Evolutionary conservation across 176 grass and related monocot species (phyloP).

Genomic region (Carex parvula): DNA sequence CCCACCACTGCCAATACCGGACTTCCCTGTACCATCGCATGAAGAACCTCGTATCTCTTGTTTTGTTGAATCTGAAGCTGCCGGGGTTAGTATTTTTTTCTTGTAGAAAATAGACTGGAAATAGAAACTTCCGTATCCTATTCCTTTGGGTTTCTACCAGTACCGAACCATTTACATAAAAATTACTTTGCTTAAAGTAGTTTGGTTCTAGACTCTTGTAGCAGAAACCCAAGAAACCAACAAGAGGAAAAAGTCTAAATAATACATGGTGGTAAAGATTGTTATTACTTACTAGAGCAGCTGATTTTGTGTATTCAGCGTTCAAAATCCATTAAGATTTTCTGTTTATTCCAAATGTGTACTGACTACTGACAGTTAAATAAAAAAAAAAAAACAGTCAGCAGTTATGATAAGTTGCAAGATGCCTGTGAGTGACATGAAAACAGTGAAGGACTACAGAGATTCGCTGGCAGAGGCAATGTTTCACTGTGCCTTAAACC

Average conservation of each 20-base stretch:
- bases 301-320: constrained; percentile 19
- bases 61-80: constrained; percentile 98
- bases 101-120: background rate
- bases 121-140: constrained; percentile 17
- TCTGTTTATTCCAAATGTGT: constrained; percentile 24
- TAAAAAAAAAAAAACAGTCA: constrained; percentile 52
- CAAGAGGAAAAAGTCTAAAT: background rate
- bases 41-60: constrained; percentile 94
- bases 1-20: constrained; percentile 58
- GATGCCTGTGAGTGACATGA: constrained; percentile 73
- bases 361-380: background rate
- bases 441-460: constrained; percentile 82
- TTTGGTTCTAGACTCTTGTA: background rate
- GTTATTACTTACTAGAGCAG: background rate
- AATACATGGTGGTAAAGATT: background rate
- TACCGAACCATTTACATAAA: constrained; percentile 1
- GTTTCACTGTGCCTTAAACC: constrained; percentile 97
- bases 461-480: constrained; percentile 89
- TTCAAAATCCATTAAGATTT: background rate
- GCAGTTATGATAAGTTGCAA: constrained; percentile 98
- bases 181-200: constrained; percentile 15
- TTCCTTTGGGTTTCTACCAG: background rate
- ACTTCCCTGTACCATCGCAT: constrained; percentile 83
- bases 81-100: constrained; percentile 59
- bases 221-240: constrained; percentile 1